phyloP scores from a whole-genome alignment of 805 yeast species.

The Spathaspora hagerdaliae region DNA sequence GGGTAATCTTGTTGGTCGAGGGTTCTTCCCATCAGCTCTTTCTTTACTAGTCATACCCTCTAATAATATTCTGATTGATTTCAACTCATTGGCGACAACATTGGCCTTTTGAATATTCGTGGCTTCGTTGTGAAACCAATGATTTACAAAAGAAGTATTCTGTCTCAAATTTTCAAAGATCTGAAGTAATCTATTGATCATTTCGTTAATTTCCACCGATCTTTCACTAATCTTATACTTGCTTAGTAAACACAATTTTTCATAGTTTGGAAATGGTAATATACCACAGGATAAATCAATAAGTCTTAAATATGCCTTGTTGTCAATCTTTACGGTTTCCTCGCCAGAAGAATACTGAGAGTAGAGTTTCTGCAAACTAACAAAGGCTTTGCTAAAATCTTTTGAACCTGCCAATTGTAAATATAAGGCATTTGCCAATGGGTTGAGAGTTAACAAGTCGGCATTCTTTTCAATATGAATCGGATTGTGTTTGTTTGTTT shows the following conservation, averaged over 20 bases:
- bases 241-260: conserved; percentile 37
- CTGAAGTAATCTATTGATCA: conserved; percentile 31
- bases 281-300: conserved; percentile 49
- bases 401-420: conserved; percentile 49
- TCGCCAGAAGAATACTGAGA: conserved; percentile 17
- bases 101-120: conserved; percentile 49
- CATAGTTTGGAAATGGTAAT: conserved; percentile 45
- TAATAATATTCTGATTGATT: conserved; percentile 45
- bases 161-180: conserved; percentile 33
- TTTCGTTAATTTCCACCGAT: conserved; percentile 20
- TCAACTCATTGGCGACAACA: conserved; percentile 52
- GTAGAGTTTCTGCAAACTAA: conserved; percentile 33
- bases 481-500: conserved; percentile 3
- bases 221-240: conserved; percentile 31
- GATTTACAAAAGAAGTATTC: conserved; percentile 33
- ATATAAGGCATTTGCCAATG: conserved; percentile 56
- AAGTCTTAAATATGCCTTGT: conserved; percentile 22
- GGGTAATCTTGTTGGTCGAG: not conserved
- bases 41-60: conserved; percentile 37
- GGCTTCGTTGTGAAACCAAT: conserved; percentile 48
- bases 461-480: conserved; percentile 7
- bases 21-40: not conserved
- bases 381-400: conserved; percentile 44
- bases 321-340: conserved; percentile 17
- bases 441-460: conserved; percentile 49